Conservation (phyloP, 495 filamentous ascomycete genomes). For the Penicillium cosmopolitanum region DNA sequence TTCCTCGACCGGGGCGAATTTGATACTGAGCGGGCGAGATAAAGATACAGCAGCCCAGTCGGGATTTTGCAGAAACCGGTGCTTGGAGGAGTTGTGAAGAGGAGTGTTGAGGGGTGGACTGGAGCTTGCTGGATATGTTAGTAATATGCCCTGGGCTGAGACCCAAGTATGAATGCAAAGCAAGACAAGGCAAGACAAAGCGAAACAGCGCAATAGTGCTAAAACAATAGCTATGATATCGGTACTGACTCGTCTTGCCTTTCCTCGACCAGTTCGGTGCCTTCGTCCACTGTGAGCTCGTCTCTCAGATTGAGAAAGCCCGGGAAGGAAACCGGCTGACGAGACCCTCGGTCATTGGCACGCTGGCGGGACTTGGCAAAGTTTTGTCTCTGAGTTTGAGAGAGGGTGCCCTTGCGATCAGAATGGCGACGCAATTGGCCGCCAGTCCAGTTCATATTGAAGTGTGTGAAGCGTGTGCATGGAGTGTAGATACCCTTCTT, state of each 20-base stretch:
- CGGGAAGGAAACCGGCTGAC: slow-evolving; percentile 16
- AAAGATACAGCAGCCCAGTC: slow-evolving; percentile 43
- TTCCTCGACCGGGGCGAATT: slow-evolving; percentile 35
- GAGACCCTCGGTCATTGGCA: slow-evolving; percentile 15
- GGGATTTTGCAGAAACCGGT: slow-evolving; percentile 34
- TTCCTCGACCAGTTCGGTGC: background rate
- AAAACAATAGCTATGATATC: background rate
- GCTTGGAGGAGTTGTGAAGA: slow-evolving; percentile 34
- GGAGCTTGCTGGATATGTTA: background rate
- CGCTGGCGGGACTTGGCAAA: slow-evolving; percentile 31
- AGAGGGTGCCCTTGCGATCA: slow-evolving; percentile 26
- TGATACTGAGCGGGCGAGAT: slow-evolving; percentile 38
- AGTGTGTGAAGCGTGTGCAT: background rate
- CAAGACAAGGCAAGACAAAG: too few relatives aligned
- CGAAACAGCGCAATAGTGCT: too few relatives aligned
- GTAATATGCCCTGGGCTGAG: background rate
- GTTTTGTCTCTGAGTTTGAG: slow-evolving; percentile 34
- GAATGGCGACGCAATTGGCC: slow-evolving; percentile 47
- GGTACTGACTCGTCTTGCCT: slow-evolving; percentile 22
- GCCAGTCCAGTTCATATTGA: slow-evolving; percentile 51
- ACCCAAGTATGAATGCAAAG: too few relatives aligned
- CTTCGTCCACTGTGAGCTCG: background rate
- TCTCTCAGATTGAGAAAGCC: slow-evolving; percentile 14
- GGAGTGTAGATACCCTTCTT: background rate
- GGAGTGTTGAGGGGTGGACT: background rate